Conservation (phyloP, 2,329 filamentous ascomycete genomes). For the Graphilbum ipis-grandicollis region DNA sequence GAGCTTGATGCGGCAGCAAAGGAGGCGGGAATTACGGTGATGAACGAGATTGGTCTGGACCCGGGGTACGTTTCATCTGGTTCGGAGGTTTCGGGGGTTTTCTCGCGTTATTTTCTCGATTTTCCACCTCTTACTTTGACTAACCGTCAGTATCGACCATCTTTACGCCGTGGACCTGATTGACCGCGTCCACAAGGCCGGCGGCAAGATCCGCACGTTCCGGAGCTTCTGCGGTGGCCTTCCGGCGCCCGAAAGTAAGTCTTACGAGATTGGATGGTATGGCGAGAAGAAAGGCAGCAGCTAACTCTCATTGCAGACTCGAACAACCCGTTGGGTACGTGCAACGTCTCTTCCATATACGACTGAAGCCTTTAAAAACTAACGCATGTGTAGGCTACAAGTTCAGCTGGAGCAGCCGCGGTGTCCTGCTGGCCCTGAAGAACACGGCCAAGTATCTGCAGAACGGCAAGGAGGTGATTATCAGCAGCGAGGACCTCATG, state of each 20-base stretch:
- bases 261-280: not conserved
- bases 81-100: no score
- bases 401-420: conserved; percentile 55
- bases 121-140: not conserved
- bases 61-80: not conserved
- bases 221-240: conserved; percentile 73
- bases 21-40: conserved; percentile 85
- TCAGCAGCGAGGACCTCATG: conserved; percentile 51
- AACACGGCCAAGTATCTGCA: conserved; percentile 76
- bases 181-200: conserved; percentile 67
- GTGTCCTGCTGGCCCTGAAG: conserved; percentile 71
- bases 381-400: conserved; percentile 94
- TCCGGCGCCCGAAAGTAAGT: conserved; percentile 39
- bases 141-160: conserved; percentile 58
- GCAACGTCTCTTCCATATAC: no score
- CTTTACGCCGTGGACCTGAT: conserved; percentile 77
- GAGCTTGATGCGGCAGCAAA: conserved; percentile 72
- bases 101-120: no score
- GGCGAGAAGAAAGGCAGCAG: not conserved
- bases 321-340: not conserved
- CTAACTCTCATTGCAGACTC: not conserved
- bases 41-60: conserved; percentile 81
- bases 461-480: conserved; percentile 50
- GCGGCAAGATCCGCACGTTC: conserved; percentile 74
- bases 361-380: no score